These are phyloP conservation scores for Colletotrichum eremochloae DNA, from an alignment of 2,329 filamentous ascomycete species.

Conservation along the genomic window DNA sequence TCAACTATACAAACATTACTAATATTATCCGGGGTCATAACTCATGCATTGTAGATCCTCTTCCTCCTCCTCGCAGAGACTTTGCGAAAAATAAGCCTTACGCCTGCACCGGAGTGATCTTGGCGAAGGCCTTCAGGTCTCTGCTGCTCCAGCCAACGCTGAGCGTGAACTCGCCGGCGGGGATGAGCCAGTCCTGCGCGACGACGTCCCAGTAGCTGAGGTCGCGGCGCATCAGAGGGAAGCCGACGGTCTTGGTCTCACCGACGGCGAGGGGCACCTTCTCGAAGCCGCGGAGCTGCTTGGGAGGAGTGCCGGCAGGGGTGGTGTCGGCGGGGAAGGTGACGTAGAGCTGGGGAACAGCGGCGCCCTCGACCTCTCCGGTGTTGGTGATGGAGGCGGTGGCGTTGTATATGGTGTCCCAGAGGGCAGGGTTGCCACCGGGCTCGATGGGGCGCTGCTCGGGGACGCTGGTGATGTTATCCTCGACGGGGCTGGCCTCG, in stretches of 20 bases:
- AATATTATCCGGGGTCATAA: conserved; percentile 35
- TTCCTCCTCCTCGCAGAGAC: neutral
- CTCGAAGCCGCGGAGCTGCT: conserved; percentile 65
- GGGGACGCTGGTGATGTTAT: conserved; percentile 48
- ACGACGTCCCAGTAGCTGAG: conserved; percentile 63
- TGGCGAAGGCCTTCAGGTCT: conserved; percentile 36
- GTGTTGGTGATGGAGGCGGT: conserved; percentile 64
- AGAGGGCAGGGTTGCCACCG: conserved; percentile 70
- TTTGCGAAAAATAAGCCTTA: neutral
- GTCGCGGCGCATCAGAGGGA: conserved; percentile 62
- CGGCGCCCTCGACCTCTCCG: conserved; percentile 61
- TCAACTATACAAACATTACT: conserved; percentile 34
- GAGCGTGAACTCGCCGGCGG: conserved; percentile 49
- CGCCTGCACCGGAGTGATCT: conserved; percentile 35
- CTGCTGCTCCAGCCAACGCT: conserved; percentile 51
- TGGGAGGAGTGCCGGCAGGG: conserved; percentile 60
- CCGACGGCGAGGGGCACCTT: conserved; percentile 61
- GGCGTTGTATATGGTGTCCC: conserved; percentile 63
- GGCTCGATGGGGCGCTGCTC: conserved; percentile 53
- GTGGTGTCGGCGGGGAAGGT: conserved; percentile 53
- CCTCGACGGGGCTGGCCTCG: conserved; percentile 41
- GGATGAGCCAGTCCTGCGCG: conserved; percentile 58
- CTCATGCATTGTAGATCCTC: conserved; percentile 11
- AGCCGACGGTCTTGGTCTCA: conserved; percentile 55
- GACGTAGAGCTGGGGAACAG: conserved; percentile 70